Base-by-base conservation (phyloP, 768 basidiomycete genomes). In the Lepiota subincarnata region DNA sequence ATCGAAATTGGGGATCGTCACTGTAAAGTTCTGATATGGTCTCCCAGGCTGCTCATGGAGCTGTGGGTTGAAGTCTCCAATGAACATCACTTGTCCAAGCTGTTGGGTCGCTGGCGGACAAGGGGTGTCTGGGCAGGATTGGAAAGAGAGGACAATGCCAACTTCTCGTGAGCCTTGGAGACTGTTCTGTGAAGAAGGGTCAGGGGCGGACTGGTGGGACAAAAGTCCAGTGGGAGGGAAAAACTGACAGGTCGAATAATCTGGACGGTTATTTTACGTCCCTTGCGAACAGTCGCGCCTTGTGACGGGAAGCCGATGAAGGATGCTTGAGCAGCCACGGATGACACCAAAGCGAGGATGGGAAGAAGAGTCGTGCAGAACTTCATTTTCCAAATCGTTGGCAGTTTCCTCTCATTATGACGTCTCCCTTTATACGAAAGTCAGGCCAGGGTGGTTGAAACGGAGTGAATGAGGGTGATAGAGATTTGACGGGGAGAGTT, bases 171-270 rank as follows among this genome's bases (percentile, higher is more conserved):
- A 64, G 26, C 63, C 60, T 16, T 62, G 56, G 19, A 64, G 56
- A 31, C 59, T 55, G 53, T 59, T 49, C 63, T 64, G 41, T 8
- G 47, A 14, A 10, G 12, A 16, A n/a, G 45, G 22, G 41, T 2
- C 20, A n/a, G 19, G 28, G 40, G 31, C 11, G 28, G 49, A 22
- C 16, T 26, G 37, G 18, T 19, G 19, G 22, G 22, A 16, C 7
- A 8, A 7, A 45, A 10, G 41, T 19, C n/a, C 22, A 4, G 10
- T 41, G 14, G 18, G n/a, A 68, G 73, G 73, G 7, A 66, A 67
- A 10, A 66, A 67, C 77, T 16, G 61, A 82, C 80, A 3, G 77
- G 78, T 48, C 70, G 68, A 52, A 76, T 75, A 6, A 83, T 60
- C 56, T 79, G 73, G 2, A 82, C 74, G 3, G 62, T 71, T 28